Evolutionary conservation across 257 asterid genomes (phyloP), one percentile per base, ranked within the genome.

Genomic region (Nicotiana tomentosiformis): DNA sequence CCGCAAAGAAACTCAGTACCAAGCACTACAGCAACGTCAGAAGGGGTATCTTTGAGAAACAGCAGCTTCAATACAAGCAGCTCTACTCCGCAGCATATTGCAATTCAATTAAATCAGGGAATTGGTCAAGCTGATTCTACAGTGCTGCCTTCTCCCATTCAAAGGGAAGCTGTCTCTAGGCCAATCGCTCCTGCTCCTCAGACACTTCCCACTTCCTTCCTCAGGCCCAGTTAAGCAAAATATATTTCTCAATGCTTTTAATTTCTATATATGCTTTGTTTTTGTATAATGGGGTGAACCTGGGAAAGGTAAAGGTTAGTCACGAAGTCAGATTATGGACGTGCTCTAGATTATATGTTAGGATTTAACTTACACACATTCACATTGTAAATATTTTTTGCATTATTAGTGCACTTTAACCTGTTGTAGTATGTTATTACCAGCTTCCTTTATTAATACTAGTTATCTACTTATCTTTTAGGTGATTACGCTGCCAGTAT

Each of bases 1-100:
- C 87, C 87, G 0, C 87, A 70, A 72, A 77, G 84, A 74, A 65
- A 30, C 72, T 82, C 89, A 5, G 65, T 10, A 7, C 87, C 81
- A 2, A 82, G 20, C 56, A 69, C 87, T 58, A 17, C 81, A 51
- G 39, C 88, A 7, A 76, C 62, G 35, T 10, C n/a, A 39, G 56
- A 37, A 18, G 80, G 80, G 14, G 5, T 51, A 15, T 74, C 58
- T 72, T 46, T 23, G 61, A 72, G 6, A 53, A 51, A 86, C 61
- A 62, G n/a, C 57, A 83, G 66, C 30, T 9, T 15, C 0, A 43
- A 58, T 33, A 80, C 82, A 26, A 68, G 64, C 29, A 43, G 6
- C 72, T 43, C 49, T 26, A 35, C 32, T 37, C 43, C 77, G 35
- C 81, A 83, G 0, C 83, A 83, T 20, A 49, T 76, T 67, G 55